A percentile compares a stretch with the other conserved stretches of the same genome.
Conservation (phyloP, 2,329 filamentous ascomycete species). For the Chaetomiaceae sp. region DNA sequence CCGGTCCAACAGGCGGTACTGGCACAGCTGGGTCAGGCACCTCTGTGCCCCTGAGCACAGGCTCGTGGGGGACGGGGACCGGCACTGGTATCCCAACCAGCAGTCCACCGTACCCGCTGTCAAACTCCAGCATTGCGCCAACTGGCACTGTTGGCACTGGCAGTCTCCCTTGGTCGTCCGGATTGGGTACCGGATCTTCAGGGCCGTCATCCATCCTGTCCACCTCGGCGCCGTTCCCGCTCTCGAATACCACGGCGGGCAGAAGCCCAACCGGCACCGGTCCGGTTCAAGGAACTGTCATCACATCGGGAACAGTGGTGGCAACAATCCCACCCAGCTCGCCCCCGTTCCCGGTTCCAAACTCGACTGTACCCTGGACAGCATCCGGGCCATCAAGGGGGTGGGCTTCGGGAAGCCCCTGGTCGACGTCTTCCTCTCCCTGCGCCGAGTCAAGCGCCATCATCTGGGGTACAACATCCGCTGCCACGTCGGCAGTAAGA, state of each 20-base stretch:
- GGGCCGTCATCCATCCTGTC: background rate
- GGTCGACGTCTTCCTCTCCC: background rate
- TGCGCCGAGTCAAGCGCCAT: no score
- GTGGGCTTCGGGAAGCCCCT: background rate
- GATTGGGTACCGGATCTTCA: conserved; percentile 7
- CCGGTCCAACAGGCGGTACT: no score
- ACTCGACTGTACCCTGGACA: background rate
- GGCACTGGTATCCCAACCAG: no score
- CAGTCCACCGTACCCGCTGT: no score
- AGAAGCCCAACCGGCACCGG: conserved; percentile 2
- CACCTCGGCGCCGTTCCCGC: conserved; percentile 12
- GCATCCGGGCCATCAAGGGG: background rate
- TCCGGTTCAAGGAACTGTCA: background rate
- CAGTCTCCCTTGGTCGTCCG: background rate
- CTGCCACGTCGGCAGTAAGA: background rate
- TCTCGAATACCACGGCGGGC: conserved; percentile 14
- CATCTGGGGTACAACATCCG: no score
- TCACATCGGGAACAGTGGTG: background rate
- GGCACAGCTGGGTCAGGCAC: no score
- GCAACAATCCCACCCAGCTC: background rate
- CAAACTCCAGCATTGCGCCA: background rate
- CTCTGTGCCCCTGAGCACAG: no score
- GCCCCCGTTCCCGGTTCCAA: background rate
- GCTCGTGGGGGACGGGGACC: no score
- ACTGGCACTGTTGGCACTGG: conserved; percentile 8